Conservation (phyloP, 305 asterid species). For the Nicotiana rustica region DNA sequence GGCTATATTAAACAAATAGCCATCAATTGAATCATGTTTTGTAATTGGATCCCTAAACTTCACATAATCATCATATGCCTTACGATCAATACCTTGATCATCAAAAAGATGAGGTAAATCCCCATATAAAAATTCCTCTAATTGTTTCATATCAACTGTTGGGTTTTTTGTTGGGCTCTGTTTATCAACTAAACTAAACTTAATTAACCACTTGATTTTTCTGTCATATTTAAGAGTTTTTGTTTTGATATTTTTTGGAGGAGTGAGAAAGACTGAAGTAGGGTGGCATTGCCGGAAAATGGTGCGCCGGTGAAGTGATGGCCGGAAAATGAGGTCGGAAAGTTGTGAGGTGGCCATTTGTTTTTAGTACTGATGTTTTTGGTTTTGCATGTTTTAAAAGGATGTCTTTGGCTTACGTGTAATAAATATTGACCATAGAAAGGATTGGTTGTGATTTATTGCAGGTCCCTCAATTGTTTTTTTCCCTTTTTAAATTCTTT, state of each 20-base stretch:
- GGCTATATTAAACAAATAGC: slow-evolving; percentile 82
- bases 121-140: slow-evolving; percentile 78
- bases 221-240: slow-evolving; percentile 35
- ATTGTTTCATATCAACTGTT: slow-evolving; percentile 48
- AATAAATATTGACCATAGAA: too few species aligned
- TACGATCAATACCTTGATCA: slow-evolving; percentile 82
- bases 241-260: slow-evolving; percentile 37
- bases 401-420: too few species aligned
- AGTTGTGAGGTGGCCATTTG: slow-evolving; percentile 63
- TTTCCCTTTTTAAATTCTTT: too few species aligned
- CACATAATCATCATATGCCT: slow-evolving; percentile 79
- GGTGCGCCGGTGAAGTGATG: slow-evolving; percentile 51
- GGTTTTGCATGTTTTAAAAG: too few species aligned
- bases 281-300: slow-evolving; percentile 39
- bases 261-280: slow-evolving; percentile 38
- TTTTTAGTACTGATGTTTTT: background rate
- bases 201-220: slow-evolving; percentile 46
- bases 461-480: too few species aligned
- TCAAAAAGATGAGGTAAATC: slow-evolving; percentile 92
- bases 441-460: too few species aligned
- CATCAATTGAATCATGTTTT: slow-evolving; percentile 66
- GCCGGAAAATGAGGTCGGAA: slow-evolving; percentile 50
- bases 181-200: slow-evolving; percentile 62
- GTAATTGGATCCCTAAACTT: slow-evolving; percentile 91
- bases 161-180: slow-evolving; percentile 41